Percentiles rank a stretch among this genome's conserved stretches.
phyloP scores from a whole-genome alignment of 1,139 yeast species.

The Hansenula lynferdii region DNA sequence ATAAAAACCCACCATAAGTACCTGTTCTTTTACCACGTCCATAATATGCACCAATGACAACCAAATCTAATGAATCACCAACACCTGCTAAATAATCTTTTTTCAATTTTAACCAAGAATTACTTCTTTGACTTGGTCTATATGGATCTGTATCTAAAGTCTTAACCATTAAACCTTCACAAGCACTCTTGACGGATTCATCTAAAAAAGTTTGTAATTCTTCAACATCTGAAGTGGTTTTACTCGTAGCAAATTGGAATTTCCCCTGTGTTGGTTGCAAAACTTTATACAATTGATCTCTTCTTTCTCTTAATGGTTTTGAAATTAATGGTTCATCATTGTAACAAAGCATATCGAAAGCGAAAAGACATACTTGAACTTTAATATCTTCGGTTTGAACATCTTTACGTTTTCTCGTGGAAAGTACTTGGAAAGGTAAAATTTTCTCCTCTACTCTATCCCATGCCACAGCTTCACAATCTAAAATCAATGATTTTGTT shows the following conservation, averaged over 20 bases:
- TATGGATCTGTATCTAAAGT: conserved; percentile 80
- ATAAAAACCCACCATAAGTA: conserved; percentile 85
- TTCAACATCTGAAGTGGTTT: conserved; percentile 68
- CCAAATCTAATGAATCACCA: conserved; percentile 92
- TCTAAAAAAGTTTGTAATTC: conserved; percentile 86
- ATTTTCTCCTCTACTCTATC: conserved; percentile 70
- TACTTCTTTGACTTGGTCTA: conserved; percentile 91
- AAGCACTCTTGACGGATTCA: conserved; percentile 81
- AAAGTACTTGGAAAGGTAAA: conserved; percentile 85
- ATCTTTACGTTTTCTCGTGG: conserved; percentile 92
- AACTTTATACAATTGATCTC: conserved; percentile 51
- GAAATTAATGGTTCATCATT: conserved; percentile 70
- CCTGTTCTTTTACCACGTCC: conserved; percentile 97
- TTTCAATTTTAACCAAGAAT: conserved; percentile 93
- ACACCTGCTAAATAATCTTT: conserved; percentile 93
- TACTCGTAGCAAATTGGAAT: conserved; percentile 73
- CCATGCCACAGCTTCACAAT: conserved; percentile 99
- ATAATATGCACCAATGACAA: conserved; percentile 89
- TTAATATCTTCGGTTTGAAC: conserved; percentile 84
- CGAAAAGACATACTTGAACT: conserved; percentile 88
- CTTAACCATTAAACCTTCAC: conserved; percentile 97
- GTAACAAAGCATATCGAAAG: conserved; percentile 76
- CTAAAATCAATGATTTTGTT: conserved; percentile 62
- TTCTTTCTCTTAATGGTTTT: conserved; percentile 65
- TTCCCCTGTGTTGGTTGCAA: conserved; percentile 68